Conservation (phyloP, 371 early-diverging fungal species). For the Mucor saturninus region DNA sequence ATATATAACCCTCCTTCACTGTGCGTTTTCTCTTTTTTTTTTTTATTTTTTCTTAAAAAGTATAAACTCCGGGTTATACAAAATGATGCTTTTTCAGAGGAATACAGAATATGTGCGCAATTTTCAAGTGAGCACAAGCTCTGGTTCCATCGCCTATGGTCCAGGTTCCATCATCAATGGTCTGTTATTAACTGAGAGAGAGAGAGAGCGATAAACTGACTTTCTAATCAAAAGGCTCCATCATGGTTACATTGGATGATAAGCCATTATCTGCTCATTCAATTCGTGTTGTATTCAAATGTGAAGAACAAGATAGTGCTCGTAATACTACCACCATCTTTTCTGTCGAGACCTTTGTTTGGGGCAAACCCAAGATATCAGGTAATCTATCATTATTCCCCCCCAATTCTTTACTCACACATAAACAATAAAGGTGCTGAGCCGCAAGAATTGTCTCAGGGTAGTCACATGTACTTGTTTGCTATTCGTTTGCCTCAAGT, state of each 20-base stretch:
- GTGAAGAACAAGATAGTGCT: slow-evolving; percentile 27
- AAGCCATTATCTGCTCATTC: slow-evolving; percentile 31
- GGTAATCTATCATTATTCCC: not conserved
- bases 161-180: slow-evolving; percentile 51
- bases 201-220: not conserved
- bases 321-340: slow-evolving; percentile 25
- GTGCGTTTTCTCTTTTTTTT: not conserved
- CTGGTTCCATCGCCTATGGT: slow-evolving; percentile 46
- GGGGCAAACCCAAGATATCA: slow-evolving; percentile 25
- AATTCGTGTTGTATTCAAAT: slow-evolving; percentile 43
- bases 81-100: slow-evolving; percentile 32
- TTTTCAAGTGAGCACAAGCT: slow-evolving; percentile 33
- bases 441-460: slow-evolving; percentile 25
- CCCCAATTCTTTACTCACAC: not conserved
- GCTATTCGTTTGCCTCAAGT: slow-evolving; percentile 46
- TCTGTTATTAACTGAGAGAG: slow-evolving; percentile 9
- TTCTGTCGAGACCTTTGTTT: slow-evolving; percentile 34
- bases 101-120: slow-evolving; percentile 25
- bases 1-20: not conserved
- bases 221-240: slow-evolving; percentile 33
- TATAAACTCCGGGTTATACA: slow-evolving; percentile 7
- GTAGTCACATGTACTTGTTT: slow-evolving; percentile 50
- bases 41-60: slow-evolving; percentile 1
- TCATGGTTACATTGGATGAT: slow-evolving; percentile 38
- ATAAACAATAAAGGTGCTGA: not conserved